Base-by-base conservation (phyloP, 129 eudicot genomes). In the Tanacetum coccineum region DNA sequence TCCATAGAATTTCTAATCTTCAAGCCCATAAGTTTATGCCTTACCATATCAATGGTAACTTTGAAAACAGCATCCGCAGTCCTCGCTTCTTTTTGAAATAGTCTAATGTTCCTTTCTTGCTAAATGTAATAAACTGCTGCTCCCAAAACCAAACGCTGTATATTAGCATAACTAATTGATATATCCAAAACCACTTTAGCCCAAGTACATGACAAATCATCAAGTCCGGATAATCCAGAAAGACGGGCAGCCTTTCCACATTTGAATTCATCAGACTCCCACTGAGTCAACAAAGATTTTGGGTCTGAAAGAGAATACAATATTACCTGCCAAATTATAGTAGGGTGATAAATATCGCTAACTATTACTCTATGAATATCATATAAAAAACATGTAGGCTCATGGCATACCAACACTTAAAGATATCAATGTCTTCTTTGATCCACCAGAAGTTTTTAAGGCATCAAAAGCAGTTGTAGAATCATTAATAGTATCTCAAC, bases 161-260 rank as follows among this genome's bases (percentile, higher is more conserved):
- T n/a, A n/a, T n/a, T n/a, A n/a, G n/a, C n/a, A n/a, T n/a, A n/a
- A n/a, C n/a, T n/a, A n/a, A n/a, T n/a, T n/a, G n/a, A n/a, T n/a
- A n/a, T n/a, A n/a, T n/a, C n/a, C n/a, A n/a, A n/a, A n/a, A n/a
- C n/a, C n/a, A n/a, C n/a, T n/a, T n/a, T n/a, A n/a, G n/a, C n/a
- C n/a, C n/a, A n/a, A n/a, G n/a, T n/a, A n/a, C n/a, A n/a, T n/a
- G n/a, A n/a, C n/a, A n/a, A n/a, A n/a, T n/a, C n/a, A n/a, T n/a
- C n/a, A n/a, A n/a, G n/a, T n/a, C n/a, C n/a, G n/a, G n/a, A 86
- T 76, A 94, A 62, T 67, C 97, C 95, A 21, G 94, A 94, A 30
- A 94, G 81, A 71, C 67, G 85, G 51, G 89, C 78, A 68, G 97
- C 90, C 74, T 94, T 94, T 70, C 90, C 94, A 32, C 99, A 95